Evolutionary conservation across 352 stramenopile species (phyloP), one percentile per base, ranked within the genome.

Genomic region (Globisporangium parvum): DNA sequence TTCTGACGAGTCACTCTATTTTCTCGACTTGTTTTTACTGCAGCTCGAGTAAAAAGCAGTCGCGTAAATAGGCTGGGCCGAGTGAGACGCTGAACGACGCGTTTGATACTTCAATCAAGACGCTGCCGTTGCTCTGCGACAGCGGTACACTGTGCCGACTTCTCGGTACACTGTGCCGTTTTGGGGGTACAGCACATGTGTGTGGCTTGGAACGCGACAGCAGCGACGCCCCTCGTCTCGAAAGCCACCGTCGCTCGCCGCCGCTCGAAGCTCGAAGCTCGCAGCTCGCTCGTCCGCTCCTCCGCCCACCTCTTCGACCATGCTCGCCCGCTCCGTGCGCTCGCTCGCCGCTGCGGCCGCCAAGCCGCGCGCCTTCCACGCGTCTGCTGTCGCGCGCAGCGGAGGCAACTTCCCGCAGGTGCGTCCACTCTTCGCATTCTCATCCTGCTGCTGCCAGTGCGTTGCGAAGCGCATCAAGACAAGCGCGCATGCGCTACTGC

Each of bases 251-350:
- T 47, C 41, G 41, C 20, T 26, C 26, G 26, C 1, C 26, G 26
- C 26, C 26, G 26, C 26, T 31, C 26, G 26, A 31, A 31, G 26
- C 26, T 31, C 26, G 26, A n/a, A n/a, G 37, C 37, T 18, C 37
- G 15, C 37, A n/a, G 37, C 37, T 41, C 37, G 37, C 37, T 12
- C 53, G 37, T n/a, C n/a, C n/a, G n/a, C n/a, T n/a, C n/a, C 1
- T n/a, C 24, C 8, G 8, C 20, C 48, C 20, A 17, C 48, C 23
- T 61, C 47, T 61, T 44, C 39, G 39, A 44, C 12, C 60, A 90
- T 90, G 79, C 68, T 90, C 28, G 74, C 77, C 58, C 76, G 76
- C 53, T 78, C 53, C 65, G 67, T 87, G 57, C 80, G 80, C 46
- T 67, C 69, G 58, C 52, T 86, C 50, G 52, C 64, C 47, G 63